Percentiles rank a stretch among this genome's conserved stretches.
These are phyloP conservation scores for Earliella scabrosa DNA, from an alignment of 1,284 basidiomycete genomes.

Conservation along the genomic window DNA sequence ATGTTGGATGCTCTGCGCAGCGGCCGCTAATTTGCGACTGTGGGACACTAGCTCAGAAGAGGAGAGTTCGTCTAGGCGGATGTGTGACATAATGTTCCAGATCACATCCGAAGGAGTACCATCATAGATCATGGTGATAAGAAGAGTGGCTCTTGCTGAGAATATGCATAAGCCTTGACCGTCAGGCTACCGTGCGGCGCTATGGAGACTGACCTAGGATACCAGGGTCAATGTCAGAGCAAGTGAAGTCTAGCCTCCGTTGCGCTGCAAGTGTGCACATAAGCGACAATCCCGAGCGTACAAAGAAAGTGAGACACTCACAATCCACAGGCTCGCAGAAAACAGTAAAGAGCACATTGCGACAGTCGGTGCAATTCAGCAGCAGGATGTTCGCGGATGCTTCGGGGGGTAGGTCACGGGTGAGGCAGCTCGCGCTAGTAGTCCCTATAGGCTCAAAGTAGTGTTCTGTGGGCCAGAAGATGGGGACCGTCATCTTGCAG, in stretches of 20 bases:
- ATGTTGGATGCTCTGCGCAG: constrained; percentile 39
- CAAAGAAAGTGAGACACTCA: constrained; percentile 8
- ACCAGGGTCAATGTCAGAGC: constrained; percentile 60
- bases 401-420: constrained; percentile 50
- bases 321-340: constrained; percentile 13
- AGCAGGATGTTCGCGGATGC: constrained; percentile 50
- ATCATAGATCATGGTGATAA: constrained; percentile 42
- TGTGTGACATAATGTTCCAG: constrained; percentile 44
- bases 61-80: constrained; percentile 16
- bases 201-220: constrained; percentile 54
- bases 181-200: neutral
- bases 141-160: constrained; percentile 45
- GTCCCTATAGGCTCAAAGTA: constrained; percentile 63
- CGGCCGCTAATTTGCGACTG: constrained; percentile 44
- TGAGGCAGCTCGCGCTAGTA: constrained; percentile 53
- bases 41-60: constrained; percentile 56
- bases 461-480: constrained; percentile 43
- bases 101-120: constrained; percentile 27
- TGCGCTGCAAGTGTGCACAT: constrained; percentile 27
- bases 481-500: constrained; percentile 39
- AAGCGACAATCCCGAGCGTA: constrained; percentile 5
- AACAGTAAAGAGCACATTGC: constrained; percentile 58
- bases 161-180: neutral
- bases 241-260: constrained; percentile 57
- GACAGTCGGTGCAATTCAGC: constrained; percentile 63